Conservation (phyloP, 805 yeast species). For the Nakazawaea anatomiae region DNA sequence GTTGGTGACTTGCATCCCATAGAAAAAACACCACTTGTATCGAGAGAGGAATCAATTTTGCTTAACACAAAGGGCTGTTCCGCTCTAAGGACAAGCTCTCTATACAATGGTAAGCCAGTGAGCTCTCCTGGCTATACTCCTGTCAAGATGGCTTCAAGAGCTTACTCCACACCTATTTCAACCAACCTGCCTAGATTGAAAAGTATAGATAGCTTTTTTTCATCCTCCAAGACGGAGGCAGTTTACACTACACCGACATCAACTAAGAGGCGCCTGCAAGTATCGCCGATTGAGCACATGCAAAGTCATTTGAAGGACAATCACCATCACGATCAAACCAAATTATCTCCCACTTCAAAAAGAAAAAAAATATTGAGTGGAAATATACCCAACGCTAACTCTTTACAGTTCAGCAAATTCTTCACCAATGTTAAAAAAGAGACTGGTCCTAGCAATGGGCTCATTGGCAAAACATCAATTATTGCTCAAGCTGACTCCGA, state of each 20-base stretch:
- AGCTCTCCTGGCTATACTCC: neutral
- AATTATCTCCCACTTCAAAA: constrained; percentile 19
- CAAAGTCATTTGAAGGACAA: neutral
- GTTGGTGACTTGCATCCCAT: constrained; percentile 65
- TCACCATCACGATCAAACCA: neutral
- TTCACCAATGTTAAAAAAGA: constrained; percentile 9
- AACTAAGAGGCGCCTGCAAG: constrained; percentile 14
- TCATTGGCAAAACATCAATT: no score
- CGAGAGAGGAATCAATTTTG: constrained; percentile 38
- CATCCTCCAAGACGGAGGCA: constrained; percentile 1
- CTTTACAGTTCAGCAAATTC: constrained; percentile 13
- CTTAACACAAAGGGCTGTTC: neutral
- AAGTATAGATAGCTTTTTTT: neutral
- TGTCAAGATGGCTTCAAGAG: constrained; percentile 5
- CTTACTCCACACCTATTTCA: constrained; percentile 9
- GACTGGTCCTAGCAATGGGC: neutral
- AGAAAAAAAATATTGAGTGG: constrained; percentile 19
- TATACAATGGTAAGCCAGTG: constrained; percentile 10
- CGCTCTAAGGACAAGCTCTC: constrained; percentile 8
- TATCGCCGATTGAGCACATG: neutral
- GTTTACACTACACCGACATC: constrained; percentile 16
- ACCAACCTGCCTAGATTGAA: constrained; percentile 3
- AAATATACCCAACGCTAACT: constrained; percentile 2
- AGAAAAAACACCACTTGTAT: constrained; percentile 36
- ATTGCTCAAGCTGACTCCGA: no score